Percentiles rank a stretch among this genome's conserved stretches.
phyloP scores from a whole-genome alignment of 495 filamentous ascomycete species.

The Penicillium salamii region DNA sequence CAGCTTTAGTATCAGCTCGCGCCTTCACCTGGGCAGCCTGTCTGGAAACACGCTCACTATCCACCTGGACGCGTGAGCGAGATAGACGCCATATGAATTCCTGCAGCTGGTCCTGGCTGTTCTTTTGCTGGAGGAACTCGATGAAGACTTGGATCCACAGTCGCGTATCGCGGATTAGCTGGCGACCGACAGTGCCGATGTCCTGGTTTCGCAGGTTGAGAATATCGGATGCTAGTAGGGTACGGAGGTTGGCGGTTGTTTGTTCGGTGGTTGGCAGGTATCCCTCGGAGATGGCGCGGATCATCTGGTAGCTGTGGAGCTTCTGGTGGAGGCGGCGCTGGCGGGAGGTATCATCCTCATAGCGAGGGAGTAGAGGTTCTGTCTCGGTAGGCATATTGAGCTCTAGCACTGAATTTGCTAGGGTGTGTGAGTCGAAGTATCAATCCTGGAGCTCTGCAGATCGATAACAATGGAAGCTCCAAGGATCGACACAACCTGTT shows the following conservation, averaged over 20 bases:
- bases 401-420: neutral
- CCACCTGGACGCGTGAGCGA: conserved; percentile 66
- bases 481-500: conserved; percentile 4
- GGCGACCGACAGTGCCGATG: conserved; percentile 72
- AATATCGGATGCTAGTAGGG: conserved; percentile 71
- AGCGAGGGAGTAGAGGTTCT: conserved; percentile 78
- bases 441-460: no score
- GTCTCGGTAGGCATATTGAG: conserved; percentile 56
- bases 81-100: conserved; percentile 86
- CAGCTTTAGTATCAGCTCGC: conserved; percentile 74
- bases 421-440: no score
- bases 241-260: conserved; percentile 74
- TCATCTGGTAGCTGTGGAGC: conserved; percentile 89
- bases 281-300: conserved; percentile 76
- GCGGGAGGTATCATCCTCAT: conserved; percentile 75
- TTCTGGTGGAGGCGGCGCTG: conserved; percentile 79
- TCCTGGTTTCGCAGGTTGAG: conserved; percentile 74
- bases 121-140: conserved; percentile 75
- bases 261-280: conserved; percentile 94
- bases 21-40: conserved; percentile 63
- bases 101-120: conserved; percentile 79
- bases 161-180: conserved; percentile 68
- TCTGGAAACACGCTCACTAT: conserved; percentile 61
- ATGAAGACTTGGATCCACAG: conserved; percentile 73
- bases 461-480: no score